These are phyloP conservation scores for Saccharomyces paradoxus DNA, from an alignment of 805 yeast species.

Conservation along the genomic window DNA sequence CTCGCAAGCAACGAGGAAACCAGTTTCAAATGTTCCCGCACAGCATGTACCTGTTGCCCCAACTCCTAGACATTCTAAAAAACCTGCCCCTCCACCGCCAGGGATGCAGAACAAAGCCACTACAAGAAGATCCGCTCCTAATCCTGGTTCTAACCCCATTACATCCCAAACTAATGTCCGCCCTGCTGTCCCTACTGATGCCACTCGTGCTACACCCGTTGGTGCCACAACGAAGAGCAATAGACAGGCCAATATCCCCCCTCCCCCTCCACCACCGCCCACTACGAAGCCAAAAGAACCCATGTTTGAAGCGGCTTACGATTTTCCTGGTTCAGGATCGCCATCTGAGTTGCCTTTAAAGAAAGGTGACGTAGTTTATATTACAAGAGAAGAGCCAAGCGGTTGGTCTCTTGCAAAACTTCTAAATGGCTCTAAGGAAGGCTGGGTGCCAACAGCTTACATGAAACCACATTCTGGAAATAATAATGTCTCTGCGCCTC, in stretches of 20 bases:
- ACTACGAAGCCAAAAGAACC: slow-evolving; percentile 59
- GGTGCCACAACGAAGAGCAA: slow-evolving; percentile 3
- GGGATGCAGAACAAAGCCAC: slow-evolving; percentile 22
- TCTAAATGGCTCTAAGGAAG: slow-evolving; percentile 68
- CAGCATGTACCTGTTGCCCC: slow-evolving; percentile 19
- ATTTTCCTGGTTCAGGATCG: slow-evolving; percentile 81
- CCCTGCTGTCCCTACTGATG: slow-evolving; percentile 28
- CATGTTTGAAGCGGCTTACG: slow-evolving; percentile 76
- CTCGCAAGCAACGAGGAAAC: not conserved
- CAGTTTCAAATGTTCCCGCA: not conserved
- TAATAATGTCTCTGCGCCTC: slow-evolving; percentile 23
- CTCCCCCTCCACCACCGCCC: slow-evolving; percentile 71
- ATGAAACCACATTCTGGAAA: slow-evolving; percentile 47
- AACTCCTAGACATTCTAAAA: slow-evolving; percentile 23
- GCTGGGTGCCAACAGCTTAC: slow-evolving; percentile 96
- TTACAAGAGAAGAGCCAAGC: slow-evolving; percentile 65
- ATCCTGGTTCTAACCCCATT: not conserved
- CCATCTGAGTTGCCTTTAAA: slow-evolving; percentile 73
- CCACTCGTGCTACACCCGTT: slow-evolving; percentile 30
- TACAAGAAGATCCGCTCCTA: not conserved
- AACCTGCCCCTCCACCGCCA: slow-evolving; percentile 33
- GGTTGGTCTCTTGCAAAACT: slow-evolving; percentile 95
- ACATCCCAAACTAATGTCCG: not conserved
- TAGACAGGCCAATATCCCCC: slow-evolving; percentile 10
- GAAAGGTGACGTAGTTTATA: slow-evolving; percentile 67